Base-by-base conservation (phyloP, 2,329 filamentous ascomycete species). In the Rutstroemia sp. region DNA sequence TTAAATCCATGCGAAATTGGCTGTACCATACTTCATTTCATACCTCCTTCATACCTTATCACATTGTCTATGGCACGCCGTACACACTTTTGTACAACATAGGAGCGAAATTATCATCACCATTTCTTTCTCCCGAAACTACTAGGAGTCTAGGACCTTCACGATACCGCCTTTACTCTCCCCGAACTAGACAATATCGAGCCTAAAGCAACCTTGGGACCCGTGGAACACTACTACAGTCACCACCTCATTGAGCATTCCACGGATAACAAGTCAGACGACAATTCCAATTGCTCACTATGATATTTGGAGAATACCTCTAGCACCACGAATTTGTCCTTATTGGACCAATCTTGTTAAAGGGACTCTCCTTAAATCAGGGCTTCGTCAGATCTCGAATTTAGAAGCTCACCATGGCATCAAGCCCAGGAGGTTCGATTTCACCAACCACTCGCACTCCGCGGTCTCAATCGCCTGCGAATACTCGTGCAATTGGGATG, bases 391-490 rank as follows among this genome's bases (percentile, higher is more conserved):
- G 19, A 12, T 16, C 16, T 5, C 25, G 7, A 34, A 38, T 23
- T 23, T 23, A 21, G 47, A 48, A 52, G 47, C 25, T 44, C 49
- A 61, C 47, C 47, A 68, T 69, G 67, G 61, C 59, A 57, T 59
- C 61, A 50, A 62, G 48, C 57, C 58, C 57, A 55, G 67, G 71
- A 61, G 69, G 68, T 51, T 70, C 71, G 12, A 58, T 69, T 44
- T 72, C 71, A 42, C 71, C 73, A 21, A 69, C 66, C 65, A 67
- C 70, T 30, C 65, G 56, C 60, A 70, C 57, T 58, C 65, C 69
- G 49, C 61, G 60, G 27, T 62, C 64, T 34, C 57, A 60, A 48
- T 67, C 67, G 21, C 65, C 67, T 16, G 39, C 57, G 23, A 54
- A 62, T 21, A 58, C 63, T 44, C 61, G 57, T 48, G 49, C 57